These are phyloP conservation scores for Hyphopichia khmerensis DNA, from an alignment of 1,139 yeast species.

Conservation along the genomic window DNA sequence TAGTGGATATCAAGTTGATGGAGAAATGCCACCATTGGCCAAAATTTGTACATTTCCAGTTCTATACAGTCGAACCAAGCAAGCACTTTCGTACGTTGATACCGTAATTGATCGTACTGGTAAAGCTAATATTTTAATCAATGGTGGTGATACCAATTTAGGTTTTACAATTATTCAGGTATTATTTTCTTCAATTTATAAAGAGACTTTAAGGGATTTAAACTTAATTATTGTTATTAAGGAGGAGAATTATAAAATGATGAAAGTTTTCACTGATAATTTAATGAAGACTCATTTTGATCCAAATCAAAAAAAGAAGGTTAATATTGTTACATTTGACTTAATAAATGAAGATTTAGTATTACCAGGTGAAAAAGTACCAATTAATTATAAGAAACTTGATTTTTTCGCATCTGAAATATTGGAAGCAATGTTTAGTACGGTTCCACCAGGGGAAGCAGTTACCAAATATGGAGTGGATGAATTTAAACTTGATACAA, in stretches of 20 bases:
- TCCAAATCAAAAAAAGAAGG: constrained; percentile 19
- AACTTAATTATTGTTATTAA: constrained; percentile 34
- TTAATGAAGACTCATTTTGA: constrained; percentile 21
- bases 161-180: constrained; percentile 39
- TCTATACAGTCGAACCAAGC: constrained; percentile 41
- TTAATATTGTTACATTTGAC: constrained; percentile 36
- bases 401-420: constrained; percentile 42
- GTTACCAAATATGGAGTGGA: constrained; percentile 22
- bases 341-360: constrained; percentile 34
- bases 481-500: constrained; percentile 34
- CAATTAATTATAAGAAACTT: constrained; percentile 39
- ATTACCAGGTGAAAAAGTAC: constrained; percentile 36
- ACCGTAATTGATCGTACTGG: constrained; percentile 9
- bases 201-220: constrained; percentile 16
- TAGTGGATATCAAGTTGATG: constrained; percentile 1
- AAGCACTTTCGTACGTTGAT: constrained; percentile 30
- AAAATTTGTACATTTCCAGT: constrained; percentile 35
- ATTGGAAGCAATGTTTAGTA: constrained; percentile 31
- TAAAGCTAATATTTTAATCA: constrained; percentile 33
- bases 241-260: constrained; percentile 21
- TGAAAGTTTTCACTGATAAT: constrained; percentile 22
- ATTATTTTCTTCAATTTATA: constrained; percentile 24
- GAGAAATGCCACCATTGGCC: constrained; percentile 29
- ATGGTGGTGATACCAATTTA: constrained; percentile 46
- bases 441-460: constrained; percentile 16